Evolutionary conservation across 352 stramenopile species (phyloP), one percentile per base, ranked within the genome.

Genomic region (Detonula confervacea): DNA sequence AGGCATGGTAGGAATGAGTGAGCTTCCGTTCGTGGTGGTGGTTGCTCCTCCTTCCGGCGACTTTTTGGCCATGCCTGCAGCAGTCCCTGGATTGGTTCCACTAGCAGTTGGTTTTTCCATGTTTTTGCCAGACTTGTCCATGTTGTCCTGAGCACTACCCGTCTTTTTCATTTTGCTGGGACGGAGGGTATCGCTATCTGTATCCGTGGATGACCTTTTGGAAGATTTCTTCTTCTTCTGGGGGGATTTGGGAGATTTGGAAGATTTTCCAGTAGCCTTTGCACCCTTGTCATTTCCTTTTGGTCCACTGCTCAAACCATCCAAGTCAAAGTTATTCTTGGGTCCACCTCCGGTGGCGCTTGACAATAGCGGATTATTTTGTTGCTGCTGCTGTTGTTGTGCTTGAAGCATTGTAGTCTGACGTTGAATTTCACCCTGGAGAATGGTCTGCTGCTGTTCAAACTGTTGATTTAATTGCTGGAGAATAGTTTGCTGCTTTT

Each of bases 1-100:
- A 24, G 93, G 96, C 63, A 98, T 89, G 6, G 79, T 89, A 55
- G 87, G 80, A 12, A 91, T 77, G 5, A 90, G 56, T 22, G 77
- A 85, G 11, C 59, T 76, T 55, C 30, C 74, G 6, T 44, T 24
- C 16, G 81, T 47, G 14, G 60, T 4, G 42, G 42, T 4, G 42
- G 42, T 44, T 44, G 35, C 18, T 63, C 52, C 51, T 24, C 24
- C 46, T 12, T 61, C 20, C 27, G 54, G 14, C 16, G 25, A 33
- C 14, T 81, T 80, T 22, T 18, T 70, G 57, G 79, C 64, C 30
- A 25, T 46, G 11, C 1, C 54, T 12, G 42, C 42, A 6, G 42
- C 20, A n/a, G 42, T 49, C 20, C 42, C 42, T 5, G 9, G 2
- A 12, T 42, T 11, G 33, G 20, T 49, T 49, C 9, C 42, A 22